Evolutionary conservation across 2,329 filamentous ascomycete genomes (phyloP), one percentile per base, ranked within the genome.

Genomic region (Phialocephala sp.): DNA sequence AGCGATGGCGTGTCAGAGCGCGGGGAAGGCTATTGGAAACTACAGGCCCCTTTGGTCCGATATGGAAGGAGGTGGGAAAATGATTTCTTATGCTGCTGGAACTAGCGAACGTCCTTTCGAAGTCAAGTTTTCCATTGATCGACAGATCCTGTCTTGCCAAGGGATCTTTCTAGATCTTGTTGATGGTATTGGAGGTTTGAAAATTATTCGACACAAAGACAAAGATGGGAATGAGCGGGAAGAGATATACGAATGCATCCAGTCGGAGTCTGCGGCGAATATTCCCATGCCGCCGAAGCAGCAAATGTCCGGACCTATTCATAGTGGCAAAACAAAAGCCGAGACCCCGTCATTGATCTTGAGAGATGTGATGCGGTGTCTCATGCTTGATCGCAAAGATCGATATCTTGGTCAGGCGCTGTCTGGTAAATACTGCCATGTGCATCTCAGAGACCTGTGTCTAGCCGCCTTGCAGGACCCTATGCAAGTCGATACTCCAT

Each of bases 171-270:
- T 66, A 27, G 62, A 69, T 58, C 22, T 20, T 54, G 60, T 69
- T 32, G 63, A 69, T 52, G 65, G 66, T 11, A 61, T 69, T 32
- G 65, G 66, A 2, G 66, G 65, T n/a, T 37, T 65, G 36, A 63
- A 60, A 36, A 27, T 65, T 27, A 37, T 50, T 11, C 59, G 47
- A 52, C 11, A 65, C 24, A 52, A 5, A 32, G 55, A 67, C 15
- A 9, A 59, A 22, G 8, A 67, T 9, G 55, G 32, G 11, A 52
- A 45, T 8, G 41, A 59, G 18, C 8, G 37, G 20, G 36, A 59
- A 32, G 22, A 45, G n/a, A n/a, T n/a, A n/a, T 15, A 52, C 14
- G 47, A 52, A 27, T 52, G 47, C 24, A 22, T 52, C 24, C 47
- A 52, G 24, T 52, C 47, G 8, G 12, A 32, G 2, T 32, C 43